Evolutionary conservation across 2,329 filamentous ascomycete species (phyloP).

Genomic region (Pestalotiopsis sp.): DNA sequence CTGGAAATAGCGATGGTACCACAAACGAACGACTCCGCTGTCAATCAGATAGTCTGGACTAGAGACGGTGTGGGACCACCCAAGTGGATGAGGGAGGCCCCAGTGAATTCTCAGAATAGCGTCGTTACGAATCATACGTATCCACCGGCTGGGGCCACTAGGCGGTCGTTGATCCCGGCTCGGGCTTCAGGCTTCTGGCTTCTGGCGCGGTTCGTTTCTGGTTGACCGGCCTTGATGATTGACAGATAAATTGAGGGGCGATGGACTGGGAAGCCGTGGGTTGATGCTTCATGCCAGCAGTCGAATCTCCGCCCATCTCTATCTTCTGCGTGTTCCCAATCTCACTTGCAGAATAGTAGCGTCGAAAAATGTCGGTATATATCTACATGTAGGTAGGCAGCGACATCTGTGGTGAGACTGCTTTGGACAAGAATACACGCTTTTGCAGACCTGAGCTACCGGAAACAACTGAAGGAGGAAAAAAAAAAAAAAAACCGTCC

Average conservation of each 20-base stretch:
- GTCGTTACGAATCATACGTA: constrained; percentile 6
- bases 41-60: neutral
- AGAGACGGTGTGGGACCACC: neutral
- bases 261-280: neutral
- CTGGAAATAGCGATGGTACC: neutral
- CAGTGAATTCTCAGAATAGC: neutral
- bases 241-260: constrained; percentile 2
- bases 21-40: neutral
- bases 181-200: neutral
- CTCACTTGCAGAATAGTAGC: too few species aligned
- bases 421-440: neutral
- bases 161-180: neutral
- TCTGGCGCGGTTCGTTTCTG: neutral
- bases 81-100: neutral
- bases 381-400: too few species aligned
- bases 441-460: neutral
- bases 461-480: neutral
- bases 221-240: neutral
- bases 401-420: too few species aligned
- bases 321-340: too few species aligned
- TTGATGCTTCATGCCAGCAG: neutral
- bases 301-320: neutral
- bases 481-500: neutral
- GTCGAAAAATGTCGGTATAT: too few species aligned
- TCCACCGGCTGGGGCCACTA: neutral